Percentiles rank a stretch among this genome's conserved stretches.
These are phyloP conservation scores for Aspergillus tubingensis DNA, from an alignment of 2,329 filamentous ascomycete species.

Conservation along the genomic window DNA sequence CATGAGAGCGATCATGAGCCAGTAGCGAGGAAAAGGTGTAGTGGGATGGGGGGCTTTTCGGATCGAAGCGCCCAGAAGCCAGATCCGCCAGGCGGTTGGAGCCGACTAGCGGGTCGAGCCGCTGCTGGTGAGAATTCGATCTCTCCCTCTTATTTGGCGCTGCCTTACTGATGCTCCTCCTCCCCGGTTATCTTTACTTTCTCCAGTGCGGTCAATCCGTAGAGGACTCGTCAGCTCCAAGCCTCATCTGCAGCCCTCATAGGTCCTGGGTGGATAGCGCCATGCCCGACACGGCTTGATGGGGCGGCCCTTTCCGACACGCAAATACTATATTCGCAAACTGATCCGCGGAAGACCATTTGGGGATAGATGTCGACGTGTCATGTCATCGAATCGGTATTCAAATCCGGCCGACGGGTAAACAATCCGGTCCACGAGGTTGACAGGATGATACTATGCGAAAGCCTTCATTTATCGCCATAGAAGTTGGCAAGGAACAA, in stretches of 20 bases:
- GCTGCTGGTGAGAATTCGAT: constrained; percentile 2
- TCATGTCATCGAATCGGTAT: not conserved
- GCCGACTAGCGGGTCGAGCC: constrained; percentile 6
- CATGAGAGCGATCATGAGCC: not conserved
- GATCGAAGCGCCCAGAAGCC: constrained; percentile 2
- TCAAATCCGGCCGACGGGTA: not conserved
- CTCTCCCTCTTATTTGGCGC: not conserved
- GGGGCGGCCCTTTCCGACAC: not conserved
- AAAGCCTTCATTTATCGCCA: not conserved
- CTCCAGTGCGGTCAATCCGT: not conserved
- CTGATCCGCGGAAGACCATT: no score
- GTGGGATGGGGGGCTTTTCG: not conserved
- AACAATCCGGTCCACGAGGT: not conserved
- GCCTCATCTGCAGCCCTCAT: not conserved
- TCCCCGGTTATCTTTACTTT: not conserved
- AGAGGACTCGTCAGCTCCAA: not conserved
- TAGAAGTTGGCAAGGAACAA: not conserved
- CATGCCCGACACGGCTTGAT: not conserved
- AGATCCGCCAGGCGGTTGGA: constrained; percentile 7
- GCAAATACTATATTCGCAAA: not conserved
- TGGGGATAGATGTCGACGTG: not conserved
- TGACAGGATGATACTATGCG: not conserved
- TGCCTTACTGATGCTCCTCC: not conserved
- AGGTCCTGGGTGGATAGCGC: not conserved
- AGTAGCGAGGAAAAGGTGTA: not conserved